Conservation (phyloP, 176 grass and related monocot genomes). For the Saccharum officinarum region DNA sequence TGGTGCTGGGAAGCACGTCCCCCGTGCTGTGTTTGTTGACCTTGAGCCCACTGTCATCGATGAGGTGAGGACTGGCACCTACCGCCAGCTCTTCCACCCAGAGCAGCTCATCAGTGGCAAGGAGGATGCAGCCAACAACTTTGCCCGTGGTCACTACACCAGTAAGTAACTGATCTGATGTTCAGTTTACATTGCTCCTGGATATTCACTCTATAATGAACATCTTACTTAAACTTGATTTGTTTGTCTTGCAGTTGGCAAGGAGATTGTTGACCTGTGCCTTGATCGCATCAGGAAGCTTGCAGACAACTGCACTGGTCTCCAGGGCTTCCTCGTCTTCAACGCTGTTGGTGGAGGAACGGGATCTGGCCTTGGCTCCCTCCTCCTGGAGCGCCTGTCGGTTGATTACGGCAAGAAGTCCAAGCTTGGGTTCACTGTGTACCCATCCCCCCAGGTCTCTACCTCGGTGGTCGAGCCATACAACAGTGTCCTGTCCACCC, state of each 20-base stretch:
- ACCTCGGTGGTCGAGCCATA: constrained; percentile 67
- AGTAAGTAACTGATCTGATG: too few relatives aligned
- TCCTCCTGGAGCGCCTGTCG: constrained; percentile 54
- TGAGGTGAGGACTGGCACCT: too few relatives aligned
- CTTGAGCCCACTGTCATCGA: too few relatives aligned
- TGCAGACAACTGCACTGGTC: constrained; percentile 61
- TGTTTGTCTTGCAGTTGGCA: constrained; percentile 36
- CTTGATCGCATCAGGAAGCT: constrained; percentile 63
- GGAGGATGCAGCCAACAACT: too few relatives aligned
- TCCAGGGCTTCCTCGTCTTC: constrained; percentile 61
- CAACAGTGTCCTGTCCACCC: constrained; percentile 65
- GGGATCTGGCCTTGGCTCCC: constrained; percentile 54
- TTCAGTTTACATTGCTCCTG: too few relatives aligned
- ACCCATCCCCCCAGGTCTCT: constrained; percentile 62
- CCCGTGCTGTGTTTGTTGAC: too few relatives aligned
- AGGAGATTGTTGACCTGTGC: constrained; percentile 64
- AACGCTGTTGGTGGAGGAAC: constrained; percentile 50
- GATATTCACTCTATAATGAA: neutral
- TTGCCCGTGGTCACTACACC: too few relatives aligned
- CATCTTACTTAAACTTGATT: neutral
- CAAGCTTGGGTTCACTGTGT: constrained; percentile 62
- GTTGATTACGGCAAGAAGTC: constrained; percentile 66
- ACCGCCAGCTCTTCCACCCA: too few relatives aligned
- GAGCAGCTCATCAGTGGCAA: too few relatives aligned
- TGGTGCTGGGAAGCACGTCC: too few relatives aligned